phyloP scores from a whole-genome alignment of 768 basidiomycete species.

The Panaeolus papilionaceus region DNA sequence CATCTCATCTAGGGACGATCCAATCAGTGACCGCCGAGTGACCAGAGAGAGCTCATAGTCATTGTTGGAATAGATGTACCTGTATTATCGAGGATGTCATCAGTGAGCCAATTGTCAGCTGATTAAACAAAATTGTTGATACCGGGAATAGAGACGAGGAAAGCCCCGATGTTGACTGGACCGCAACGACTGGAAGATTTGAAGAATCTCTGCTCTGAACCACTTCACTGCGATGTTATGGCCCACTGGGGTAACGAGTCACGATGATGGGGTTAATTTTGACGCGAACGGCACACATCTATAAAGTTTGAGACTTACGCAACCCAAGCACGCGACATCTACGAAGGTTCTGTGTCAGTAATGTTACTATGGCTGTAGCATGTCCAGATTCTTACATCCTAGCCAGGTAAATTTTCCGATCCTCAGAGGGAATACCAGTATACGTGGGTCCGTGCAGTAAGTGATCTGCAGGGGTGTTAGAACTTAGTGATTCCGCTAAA shows the following conservation, averaged over 20 bases:
- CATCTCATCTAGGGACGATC: slow-evolving; percentile 26
- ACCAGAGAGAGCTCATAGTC: slow-evolving; percentile 7
- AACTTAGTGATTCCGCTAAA: neutral
- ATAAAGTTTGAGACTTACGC: slow-evolving; percentile 17
- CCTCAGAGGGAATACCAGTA: neutral
- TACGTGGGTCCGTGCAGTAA: slow-evolving; percentile 17
- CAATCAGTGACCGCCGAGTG: slow-evolving; percentile 24
- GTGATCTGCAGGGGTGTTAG: slow-evolving; percentile 13
- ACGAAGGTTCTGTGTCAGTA: neutral
- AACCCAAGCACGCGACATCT: slow-evolving; percentile 28
- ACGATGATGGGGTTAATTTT: neutral
- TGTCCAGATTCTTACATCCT: slow-evolving; percentile 21
- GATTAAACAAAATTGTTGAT: neutral
- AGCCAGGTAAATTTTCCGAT: slow-evolving; percentile 23
- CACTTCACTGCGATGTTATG: slow-evolving; percentile 16
- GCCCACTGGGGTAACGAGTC: slow-evolving; percentile 17
- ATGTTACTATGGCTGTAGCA: too few species aligned
- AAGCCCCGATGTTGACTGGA: slow-evolving; percentile 16
- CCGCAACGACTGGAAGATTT: slow-evolving; percentile 18
- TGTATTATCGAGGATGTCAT: neutral
- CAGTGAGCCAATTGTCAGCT: neutral
- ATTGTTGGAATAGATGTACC: slow-evolving; percentile 22
- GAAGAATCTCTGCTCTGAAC: slow-evolving; percentile 20
- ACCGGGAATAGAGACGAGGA: slow-evolving; percentile 22
- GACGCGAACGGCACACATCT: neutral